These are phyloP conservation scores for Candida khao-thaluensis DNA, from an alignment of 805 yeast species.

Conservation along the genomic window DNA sequence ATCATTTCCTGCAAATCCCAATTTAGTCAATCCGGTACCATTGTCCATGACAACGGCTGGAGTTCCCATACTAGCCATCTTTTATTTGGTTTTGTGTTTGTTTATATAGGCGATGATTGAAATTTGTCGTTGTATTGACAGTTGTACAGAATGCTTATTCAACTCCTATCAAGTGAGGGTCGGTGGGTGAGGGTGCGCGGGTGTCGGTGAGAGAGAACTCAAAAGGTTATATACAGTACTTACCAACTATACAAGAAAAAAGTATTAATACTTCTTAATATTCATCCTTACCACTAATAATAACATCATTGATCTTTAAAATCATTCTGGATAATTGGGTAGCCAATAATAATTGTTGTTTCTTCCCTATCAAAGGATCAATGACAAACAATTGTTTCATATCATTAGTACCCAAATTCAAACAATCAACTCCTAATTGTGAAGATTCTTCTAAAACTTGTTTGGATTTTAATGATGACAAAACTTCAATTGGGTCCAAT, in stretches of 20 bases:
- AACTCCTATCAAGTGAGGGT: constrained; percentile 3
- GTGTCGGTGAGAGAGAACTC: neutral
- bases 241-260: too few species aligned
- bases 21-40: constrained; percentile 96
- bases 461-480: constrained; percentile 77
- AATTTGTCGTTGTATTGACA: too few species aligned
- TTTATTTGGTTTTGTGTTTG: too few species aligned
- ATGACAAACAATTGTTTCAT: constrained; percentile 94
- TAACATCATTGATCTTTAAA: constrained; percentile 93
- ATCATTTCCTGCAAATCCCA: constrained; percentile 98
- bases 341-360: constrained; percentile 91
- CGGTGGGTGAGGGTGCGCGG: too few species aligned
- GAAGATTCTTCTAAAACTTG: constrained; percentile 74
- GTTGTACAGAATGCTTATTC: neutral
- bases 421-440: constrained; percentile 88
- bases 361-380: constrained; percentile 96
- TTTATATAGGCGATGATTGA: too few species aligned
- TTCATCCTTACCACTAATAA: constrained; percentile 82
- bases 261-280: too few species aligned
- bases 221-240: constrained; percentile 6
- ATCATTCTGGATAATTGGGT: constrained; percentile 98
- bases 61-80: constrained; percentile 66
- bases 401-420: constrained; percentile 83
- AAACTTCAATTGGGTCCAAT: constrained; percentile 86
- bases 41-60: constrained; percentile 98